Evolutionary conservation across 1,284 basidiomycete species (phyloP).

Genomic region (Cutaneotrichosporon arboriforme): DNA sequence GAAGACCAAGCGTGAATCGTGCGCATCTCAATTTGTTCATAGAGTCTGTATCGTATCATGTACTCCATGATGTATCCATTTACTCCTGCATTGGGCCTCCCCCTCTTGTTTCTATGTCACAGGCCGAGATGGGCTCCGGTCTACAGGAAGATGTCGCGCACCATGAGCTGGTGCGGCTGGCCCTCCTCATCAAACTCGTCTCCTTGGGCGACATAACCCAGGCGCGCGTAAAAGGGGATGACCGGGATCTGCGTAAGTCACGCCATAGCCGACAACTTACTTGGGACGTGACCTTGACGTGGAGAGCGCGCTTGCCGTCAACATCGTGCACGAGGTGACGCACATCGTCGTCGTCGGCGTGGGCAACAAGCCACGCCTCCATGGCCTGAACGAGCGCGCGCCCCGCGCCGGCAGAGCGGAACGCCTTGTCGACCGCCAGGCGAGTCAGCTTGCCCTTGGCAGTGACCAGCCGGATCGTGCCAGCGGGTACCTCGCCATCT

Average conservation of each 20-base stretch:
- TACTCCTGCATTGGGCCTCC: too few species aligned
- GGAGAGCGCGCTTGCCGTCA: constrained; percentile 18
- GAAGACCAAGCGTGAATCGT: too few species aligned
- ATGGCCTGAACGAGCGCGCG: constrained; percentile 28
- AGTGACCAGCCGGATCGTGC: constrained; percentile 40
- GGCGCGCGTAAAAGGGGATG: constrained; percentile 51
- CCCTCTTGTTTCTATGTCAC: not conserved
- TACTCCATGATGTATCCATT: not conserved
- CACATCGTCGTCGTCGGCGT: constrained; percentile 6
- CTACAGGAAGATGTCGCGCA: constrained; percentile 6
- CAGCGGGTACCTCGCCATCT: constrained; percentile 27
- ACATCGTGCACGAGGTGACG: constrained; percentile 11
- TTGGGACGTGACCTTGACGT: constrained; percentile 38
- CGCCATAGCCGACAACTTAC: constrained; percentile 16
- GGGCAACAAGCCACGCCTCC: constrained; percentile 21
- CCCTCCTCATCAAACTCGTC: constrained; percentile 63
- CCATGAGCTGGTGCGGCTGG: constrained; percentile 19
- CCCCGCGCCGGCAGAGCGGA: constrained; percentile 39
- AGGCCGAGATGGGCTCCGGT: too few species aligned
- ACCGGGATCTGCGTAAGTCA: constrained; percentile 32
- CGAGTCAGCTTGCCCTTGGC: constrained; percentile 38
- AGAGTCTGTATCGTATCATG: not conserved
- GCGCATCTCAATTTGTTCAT: too few species aligned
- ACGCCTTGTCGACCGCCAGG: constrained; percentile 35
- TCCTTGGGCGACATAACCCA: constrained; percentile 53